Conservation (phyloP, 2,329 filamentous ascomycete species). For the Monilinia aucupariae region DNA sequence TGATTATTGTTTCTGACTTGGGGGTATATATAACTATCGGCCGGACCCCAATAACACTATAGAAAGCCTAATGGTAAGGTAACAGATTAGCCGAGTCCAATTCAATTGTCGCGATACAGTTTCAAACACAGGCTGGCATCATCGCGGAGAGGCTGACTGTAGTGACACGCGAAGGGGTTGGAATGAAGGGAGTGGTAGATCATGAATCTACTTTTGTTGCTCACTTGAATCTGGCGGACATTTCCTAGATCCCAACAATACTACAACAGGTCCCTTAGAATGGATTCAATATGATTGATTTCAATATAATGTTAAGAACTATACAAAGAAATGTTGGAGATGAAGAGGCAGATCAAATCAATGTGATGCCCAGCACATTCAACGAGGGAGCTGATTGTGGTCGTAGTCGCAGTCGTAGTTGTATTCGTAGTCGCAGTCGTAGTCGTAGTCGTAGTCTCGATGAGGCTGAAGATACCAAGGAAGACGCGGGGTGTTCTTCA, state of each 20-base stretch:
- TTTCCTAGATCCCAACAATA: conserved; percentile 25
- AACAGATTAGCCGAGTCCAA: conserved; percentile 21
- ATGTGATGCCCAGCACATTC: neutral
- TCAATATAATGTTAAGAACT: neutral
- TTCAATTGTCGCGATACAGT: neutral
- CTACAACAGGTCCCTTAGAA: conserved; percentile 20
- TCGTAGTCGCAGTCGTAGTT: neutral
- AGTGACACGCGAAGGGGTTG: neutral
- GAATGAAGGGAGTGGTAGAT: neutral
- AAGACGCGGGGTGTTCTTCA: conserved; percentile 5
- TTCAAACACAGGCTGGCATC: neutral
- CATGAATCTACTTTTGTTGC: conserved; percentile 17
- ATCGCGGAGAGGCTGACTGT: neutral
- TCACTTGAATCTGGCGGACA: conserved; percentile 33
- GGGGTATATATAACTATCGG: conserved; percentile 29
- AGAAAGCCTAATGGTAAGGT: conserved; percentile 26
- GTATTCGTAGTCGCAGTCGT: too few species aligned
- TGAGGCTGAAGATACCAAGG: conserved; percentile 1
- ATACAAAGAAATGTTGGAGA: neutral
- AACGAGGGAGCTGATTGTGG: neutral
- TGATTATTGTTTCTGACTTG: conserved; percentile 17
- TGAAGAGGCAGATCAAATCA: neutral
- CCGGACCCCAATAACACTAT: conserved; percentile 32
- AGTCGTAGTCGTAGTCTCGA: neutral
- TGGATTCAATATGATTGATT: conserved; percentile 1